phyloP scores from a whole-genome alignment of 108 stramenopile species.

The Pseudonitzschia pungens region DNA sequence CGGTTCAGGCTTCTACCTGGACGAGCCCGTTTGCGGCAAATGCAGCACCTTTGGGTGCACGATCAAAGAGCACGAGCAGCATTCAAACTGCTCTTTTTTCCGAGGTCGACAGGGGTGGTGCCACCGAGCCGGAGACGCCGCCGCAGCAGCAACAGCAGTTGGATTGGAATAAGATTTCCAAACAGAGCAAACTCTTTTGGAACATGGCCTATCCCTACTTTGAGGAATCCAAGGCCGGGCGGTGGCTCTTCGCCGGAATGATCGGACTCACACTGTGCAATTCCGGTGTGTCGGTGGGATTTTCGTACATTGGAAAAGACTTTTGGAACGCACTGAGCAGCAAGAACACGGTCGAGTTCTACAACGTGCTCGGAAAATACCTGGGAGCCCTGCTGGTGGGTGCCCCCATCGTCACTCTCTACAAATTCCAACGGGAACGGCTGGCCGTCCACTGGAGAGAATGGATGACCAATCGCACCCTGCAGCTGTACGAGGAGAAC shows the following conservation, averaged over 20 bases:
- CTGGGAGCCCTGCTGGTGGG: constrained; percentile 71
- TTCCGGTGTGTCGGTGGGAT: constrained; percentile 82
- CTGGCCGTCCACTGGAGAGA: constrained; percentile 83
- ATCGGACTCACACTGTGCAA: constrained; percentile 81
- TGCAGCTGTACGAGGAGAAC: constrained; percentile 75
- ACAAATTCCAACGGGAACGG: constrained; percentile 72
- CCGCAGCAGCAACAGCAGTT: constrained; percentile 16
- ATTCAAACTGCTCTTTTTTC: background rate
- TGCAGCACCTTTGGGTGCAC: background rate
- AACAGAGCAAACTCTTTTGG: constrained; percentile 55
- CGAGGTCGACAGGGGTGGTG: background rate
- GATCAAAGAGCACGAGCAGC: background rate
- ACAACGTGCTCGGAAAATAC: constrained; percentile 71
- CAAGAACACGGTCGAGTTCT: constrained; percentile 81
- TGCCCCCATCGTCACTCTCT: constrained; percentile 86
- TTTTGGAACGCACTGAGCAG: constrained; percentile 89
- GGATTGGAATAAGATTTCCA: constrained; percentile 39
- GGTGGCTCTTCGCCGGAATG: constrained; percentile 79
- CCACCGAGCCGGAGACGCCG: background rate
- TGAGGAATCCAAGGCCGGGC: constrained; percentile 68
- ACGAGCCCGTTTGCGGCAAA: background rate
- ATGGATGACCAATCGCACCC: constrained; percentile 90
- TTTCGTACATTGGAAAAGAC: constrained; percentile 89
- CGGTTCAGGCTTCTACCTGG: background rate
- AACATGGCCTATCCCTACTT: constrained; percentile 90